phyloP scores from a whole-genome alignment of 768 basidiomycete species.

The Termitomyces sp. region DNA sequence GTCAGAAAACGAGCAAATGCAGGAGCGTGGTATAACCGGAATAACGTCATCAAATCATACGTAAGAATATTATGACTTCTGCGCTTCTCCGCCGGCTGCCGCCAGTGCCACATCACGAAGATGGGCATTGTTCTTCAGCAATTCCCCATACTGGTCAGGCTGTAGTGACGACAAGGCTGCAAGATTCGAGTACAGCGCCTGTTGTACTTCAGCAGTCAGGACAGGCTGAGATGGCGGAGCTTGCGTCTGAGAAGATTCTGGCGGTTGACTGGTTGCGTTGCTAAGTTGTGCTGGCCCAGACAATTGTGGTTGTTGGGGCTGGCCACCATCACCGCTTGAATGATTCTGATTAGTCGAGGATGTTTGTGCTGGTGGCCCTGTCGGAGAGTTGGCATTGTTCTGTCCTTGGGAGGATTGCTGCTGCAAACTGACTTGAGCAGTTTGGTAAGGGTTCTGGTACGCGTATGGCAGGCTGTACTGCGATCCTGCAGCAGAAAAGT shows the following conservation, averaged over 20 bases:
- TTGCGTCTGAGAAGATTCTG: not conserved
- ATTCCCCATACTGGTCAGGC: slow-evolving; percentile 31
- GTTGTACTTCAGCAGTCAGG: slow-evolving; percentile 8
- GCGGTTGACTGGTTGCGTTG: not conserved
- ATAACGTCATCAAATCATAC: not conserved
- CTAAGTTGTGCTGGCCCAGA: not conserved
- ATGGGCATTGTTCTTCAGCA: slow-evolving; percentile 33
- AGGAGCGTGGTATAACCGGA: not conserved
- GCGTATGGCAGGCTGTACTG: slow-evolving; percentile 21
- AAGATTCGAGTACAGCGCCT: slow-evolving; percentile 18
- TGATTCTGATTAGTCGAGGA: not conserved
- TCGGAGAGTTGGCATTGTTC: not conserved
- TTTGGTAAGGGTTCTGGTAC: slow-evolving; percentile 18
- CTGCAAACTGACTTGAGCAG: slow-evolving; percentile 27
- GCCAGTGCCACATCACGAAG: slow-evolving; percentile 32
- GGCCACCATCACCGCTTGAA: not conserved
- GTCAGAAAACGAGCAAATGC: not conserved
- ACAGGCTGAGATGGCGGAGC: not conserved
- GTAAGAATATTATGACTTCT: slow-evolving; percentile 8
- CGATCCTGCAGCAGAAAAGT: slow-evolving; percentile 19
- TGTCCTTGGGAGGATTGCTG: slow-evolving; percentile 29
- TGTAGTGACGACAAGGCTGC: slow-evolving; percentile 28
- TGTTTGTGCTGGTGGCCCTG: not conserved
- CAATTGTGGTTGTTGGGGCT: not conserved
- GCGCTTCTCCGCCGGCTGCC: slow-evolving; percentile 23